phyloP scores from a whole-genome alignment of 768 basidiomycete species.

The Tulasnella sp. region DNA sequence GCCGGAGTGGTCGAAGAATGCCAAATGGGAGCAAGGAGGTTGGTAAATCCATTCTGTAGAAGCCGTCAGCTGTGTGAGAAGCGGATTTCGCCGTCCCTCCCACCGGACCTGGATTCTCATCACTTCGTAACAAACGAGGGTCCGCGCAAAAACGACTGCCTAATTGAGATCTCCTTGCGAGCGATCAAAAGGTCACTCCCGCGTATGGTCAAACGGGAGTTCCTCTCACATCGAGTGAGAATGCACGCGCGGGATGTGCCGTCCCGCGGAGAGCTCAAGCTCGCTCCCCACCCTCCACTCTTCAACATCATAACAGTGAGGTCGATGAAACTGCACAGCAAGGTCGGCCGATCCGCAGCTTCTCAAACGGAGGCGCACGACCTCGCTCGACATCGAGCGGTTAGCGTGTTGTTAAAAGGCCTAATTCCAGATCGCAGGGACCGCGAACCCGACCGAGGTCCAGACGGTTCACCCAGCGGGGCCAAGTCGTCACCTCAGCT shows the following conservation, averaged over 20 bases:
- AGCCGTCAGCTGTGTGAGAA: neutral
- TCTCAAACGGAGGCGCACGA: constrained; percentile 5
- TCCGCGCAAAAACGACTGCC: neutral
- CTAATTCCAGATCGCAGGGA: neutral
- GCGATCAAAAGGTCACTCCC: neutral
- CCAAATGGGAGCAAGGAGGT: neutral
- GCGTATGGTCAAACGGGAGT: neutral
- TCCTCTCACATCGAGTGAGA: neutral
- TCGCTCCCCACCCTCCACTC: neutral
- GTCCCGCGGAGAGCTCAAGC: neutral
- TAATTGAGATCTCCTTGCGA: neutral
- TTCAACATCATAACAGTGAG: neutral
- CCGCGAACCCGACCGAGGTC: neutral
- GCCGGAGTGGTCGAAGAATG: neutral
- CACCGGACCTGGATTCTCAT: neutral
- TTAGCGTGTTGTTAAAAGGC: neutral
- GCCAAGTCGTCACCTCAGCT: constrained; percentile 3
- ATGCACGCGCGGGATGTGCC: neutral
- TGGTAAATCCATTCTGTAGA: neutral
- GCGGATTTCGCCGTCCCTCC: constrained; percentile 7
- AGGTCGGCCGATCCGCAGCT: constrained; percentile 1
- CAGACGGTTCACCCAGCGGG: neutral
- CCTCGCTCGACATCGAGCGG: neutral
- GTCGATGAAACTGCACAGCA: neutral
- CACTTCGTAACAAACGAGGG: neutral